phyloP scores from a whole-genome alignment of 257 asterid genomes.

The Ilex aquifolium region DNA sequence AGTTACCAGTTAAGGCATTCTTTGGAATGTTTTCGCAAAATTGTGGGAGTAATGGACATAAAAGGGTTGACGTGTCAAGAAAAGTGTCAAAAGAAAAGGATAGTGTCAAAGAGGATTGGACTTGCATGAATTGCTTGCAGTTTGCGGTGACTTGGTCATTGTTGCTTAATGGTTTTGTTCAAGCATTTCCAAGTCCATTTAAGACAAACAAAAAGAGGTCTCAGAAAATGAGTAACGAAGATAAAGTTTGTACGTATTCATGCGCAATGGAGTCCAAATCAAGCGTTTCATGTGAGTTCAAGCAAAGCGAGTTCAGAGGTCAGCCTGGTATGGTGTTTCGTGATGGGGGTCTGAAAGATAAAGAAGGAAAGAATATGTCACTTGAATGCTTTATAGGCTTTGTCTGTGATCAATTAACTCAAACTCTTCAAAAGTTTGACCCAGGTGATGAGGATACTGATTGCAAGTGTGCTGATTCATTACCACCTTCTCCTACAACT shows the following conservation, averaged over 20 bases:
- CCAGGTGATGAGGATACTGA: conserved; percentile 39
- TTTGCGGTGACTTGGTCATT: conserved; percentile 58
- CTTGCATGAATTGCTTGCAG: conserved; percentile 52
- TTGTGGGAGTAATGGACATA: conserved; percentile 31
- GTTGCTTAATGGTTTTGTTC: conserved; percentile 60
- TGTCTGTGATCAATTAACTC: conserved; percentile 61
- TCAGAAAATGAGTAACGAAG: conserved; percentile 35
- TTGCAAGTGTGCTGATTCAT: conserved; percentile 24
- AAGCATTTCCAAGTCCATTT: conserved; percentile 63
- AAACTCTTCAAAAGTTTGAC: conserved; percentile 60
- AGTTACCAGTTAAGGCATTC: conserved; percentile 49
- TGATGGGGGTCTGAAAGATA: conserved; percentile 24
- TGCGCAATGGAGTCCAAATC: conserved; percentile 9
- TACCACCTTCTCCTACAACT: conserved; percentile 21
- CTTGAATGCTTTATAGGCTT: conserved; percentile 67
- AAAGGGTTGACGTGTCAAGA: conserved; percentile 27
- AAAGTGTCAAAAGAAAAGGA: conserved; percentile 54
- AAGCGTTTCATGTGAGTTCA: conserved; percentile 19
- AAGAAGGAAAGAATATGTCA: conserved; percentile 50
- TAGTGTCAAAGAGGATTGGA: conserved; percentile 37
- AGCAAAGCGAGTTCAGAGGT: conserved; percentile 26
- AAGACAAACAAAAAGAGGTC: conserved; percentile 49
- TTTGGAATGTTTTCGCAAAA: conserved; percentile 53
- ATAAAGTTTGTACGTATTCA: conserved; percentile 18
- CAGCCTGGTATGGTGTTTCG: conserved; percentile 7